Conservation (phyloP, 2,329 filamentous ascomycete genomes). For the Aspergillus uvarum region DNA sequence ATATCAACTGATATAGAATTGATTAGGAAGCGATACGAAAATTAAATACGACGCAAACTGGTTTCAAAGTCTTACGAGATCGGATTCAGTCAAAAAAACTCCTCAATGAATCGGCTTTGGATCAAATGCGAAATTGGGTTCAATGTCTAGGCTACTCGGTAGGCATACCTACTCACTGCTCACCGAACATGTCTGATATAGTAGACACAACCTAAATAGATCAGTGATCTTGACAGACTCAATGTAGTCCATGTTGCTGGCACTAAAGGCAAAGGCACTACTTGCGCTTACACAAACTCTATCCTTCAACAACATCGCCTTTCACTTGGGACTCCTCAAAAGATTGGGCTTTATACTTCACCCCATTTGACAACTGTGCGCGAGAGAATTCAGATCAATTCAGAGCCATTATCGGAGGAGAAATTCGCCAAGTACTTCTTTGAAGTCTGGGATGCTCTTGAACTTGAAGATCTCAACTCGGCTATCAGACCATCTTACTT, state of each 20-base stretch:
- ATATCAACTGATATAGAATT: no score
- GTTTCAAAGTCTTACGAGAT: no score
- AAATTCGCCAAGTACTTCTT: constrained; percentile 28
- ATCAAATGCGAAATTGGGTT: constrained; percentile 35
- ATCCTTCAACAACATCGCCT: constrained; percentile 53
- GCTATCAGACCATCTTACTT: constrained; percentile 33
- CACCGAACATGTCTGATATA: constrained; percentile 3
- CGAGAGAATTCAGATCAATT: constrained; percentile 41
- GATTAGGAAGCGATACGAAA: no score
- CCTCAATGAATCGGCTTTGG: constrained; percentile 24
- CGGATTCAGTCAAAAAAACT: no score
- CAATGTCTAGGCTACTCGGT: constrained; percentile 31
- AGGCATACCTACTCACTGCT: constrained; percentile 2
- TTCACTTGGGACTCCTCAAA: constrained; percentile 26
- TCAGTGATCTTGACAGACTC: constrained; percentile 54
- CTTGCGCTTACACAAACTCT: constrained; percentile 58
- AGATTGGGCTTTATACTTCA: constrained; percentile 27
- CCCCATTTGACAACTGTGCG: constrained; percentile 31
- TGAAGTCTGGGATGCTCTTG: constrained; percentile 42
- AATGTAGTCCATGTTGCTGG: constrained; percentile 70
- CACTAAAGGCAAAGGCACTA: constrained; percentile 74
- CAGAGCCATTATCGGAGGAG: constrained; percentile 28
- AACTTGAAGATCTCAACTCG: constrained; percentile 9
- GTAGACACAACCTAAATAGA: constrained; percentile 14
- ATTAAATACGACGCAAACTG: no score